phyloP scores from a whole-genome alignment of 2,329 filamentous ascomycete species.

The Xylogone sp. region DNA sequence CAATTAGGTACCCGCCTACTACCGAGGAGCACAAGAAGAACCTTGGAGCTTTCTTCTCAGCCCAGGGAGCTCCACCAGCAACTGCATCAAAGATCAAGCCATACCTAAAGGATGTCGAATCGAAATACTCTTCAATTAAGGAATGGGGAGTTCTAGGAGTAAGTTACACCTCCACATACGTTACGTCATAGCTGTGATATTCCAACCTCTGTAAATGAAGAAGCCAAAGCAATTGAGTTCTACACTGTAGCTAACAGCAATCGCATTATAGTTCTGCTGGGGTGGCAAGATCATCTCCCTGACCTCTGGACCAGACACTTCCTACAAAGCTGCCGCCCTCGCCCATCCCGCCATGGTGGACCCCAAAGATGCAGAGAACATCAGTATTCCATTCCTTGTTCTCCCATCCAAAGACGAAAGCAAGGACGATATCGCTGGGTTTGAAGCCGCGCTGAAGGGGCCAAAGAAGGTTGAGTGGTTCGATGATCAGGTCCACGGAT shows the following conservation, averaged over 20 bases:
- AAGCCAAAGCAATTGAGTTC: too few species aligned
- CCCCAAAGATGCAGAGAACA: constrained; percentile 34
- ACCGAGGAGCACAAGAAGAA: constrained; percentile 60
- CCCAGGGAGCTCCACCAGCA: constrained; percentile 24
- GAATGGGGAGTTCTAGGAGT: constrained; percentile 31
- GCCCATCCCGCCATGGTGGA: constrained; percentile 3
- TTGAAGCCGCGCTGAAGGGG: constrained; percentile 38
- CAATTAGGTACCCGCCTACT: constrained; percentile 49
- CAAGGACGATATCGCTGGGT: constrained; percentile 38
- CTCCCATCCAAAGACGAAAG: constrained; percentile 45
- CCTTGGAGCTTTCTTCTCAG: constrained; percentile 53
- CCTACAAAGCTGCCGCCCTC: constrained; percentile 6
- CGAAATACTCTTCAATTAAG: constrained; percentile 49
- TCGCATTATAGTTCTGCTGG: constrained; percentile 25
- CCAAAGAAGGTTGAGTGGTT: constrained; percentile 46
- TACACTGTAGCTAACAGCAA: not conserved
- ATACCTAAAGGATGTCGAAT: constrained; percentile 42
- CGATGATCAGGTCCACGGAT: constrained; percentile 50
- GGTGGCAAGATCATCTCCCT: constrained; percentile 28
- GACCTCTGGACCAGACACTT: constrained; percentile 6
- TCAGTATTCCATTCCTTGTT: constrained; percentile 40
- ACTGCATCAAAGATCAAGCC: constrained; percentile 45
- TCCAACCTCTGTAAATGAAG: too few species aligned
- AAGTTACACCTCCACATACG: not conserved
- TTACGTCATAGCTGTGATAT: not conserved